Base-by-base conservation (phyloP, 306 rosid genomes). In the Ammopiptanthus mongolicus region DNA sequence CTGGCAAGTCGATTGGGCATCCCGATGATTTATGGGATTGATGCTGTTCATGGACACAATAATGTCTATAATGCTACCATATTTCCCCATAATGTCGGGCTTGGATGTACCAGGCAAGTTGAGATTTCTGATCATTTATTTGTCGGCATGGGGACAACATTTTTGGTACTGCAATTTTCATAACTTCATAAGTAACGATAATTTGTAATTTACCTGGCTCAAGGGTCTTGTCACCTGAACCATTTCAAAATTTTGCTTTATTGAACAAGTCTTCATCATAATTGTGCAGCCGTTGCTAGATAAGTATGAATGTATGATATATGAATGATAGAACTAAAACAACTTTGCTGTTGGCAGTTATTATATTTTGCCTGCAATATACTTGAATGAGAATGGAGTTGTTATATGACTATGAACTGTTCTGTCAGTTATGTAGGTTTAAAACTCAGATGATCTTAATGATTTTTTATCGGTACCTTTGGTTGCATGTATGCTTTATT, bases 1-100 rank as follows among this genome's bases (percentile, higher is more conserved):
- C 82, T 92, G 7, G 77, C 87, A 29, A 91, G 89, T 69, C 93
- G 97, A 65, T 83, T 95, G 85, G 97, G 96, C 4, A 95, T 95
- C 29, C 99, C 99, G 18, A 95, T 95, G 97, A 86, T 95, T 14
- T 95, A 95, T 74, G 97, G 99, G 62, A 95, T 92, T 74, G 99
- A 95, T 84, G 99, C 99, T 71, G 93, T 94, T 74, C 98, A 94
- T 80, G 98, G 98, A 69, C 97, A 94, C 88, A 94, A 94, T 78
- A 91, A 90, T 76, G 98, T 94, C 59, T 91, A 84, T 51, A 94
- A 94, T 75, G 96, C 98, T 42, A 94, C 98, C 52, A 87, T 94
- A 80, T 93, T 93, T 84, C 98, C 98, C 6, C 98, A 94, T 83
- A 94, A 94, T 74, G 76, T 91, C 55, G 98, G 97, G 37, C 97